Evolutionary conservation across 768 basidiomycete genomes (phyloP).

Genomic region (Kwoniella heveanensis): DNA sequence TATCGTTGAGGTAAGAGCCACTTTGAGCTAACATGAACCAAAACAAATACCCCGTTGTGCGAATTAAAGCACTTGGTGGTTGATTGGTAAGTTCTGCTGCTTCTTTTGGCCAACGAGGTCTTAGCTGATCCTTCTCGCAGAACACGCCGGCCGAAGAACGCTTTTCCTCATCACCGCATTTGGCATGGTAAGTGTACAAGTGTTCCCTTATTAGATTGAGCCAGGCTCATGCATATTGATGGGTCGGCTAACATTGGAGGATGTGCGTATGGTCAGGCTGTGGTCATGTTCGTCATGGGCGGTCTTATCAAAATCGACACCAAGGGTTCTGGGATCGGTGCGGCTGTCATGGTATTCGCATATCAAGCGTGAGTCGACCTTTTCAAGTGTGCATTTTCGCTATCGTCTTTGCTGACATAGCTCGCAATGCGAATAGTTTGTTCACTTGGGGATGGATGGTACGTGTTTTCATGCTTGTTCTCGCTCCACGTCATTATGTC

Average conservation of each 20-base stretch:
- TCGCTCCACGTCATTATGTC: too few species aligned
- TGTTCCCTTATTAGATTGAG: too few species aligned
- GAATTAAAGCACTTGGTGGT: constrained; percentile 22
- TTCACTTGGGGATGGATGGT: constrained; percentile 27
- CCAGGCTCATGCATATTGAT: too few species aligned
- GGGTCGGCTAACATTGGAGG: too few species aligned
- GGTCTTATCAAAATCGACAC: constrained; percentile 38
- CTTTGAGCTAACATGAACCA: neutral
- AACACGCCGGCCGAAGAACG: constrained; percentile 25
- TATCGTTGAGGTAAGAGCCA: too few species aligned
- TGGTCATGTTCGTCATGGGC: constrained; percentile 35
- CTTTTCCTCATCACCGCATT: constrained; percentile 27
- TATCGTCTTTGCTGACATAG: neutral
- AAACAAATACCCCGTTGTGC: neutral
- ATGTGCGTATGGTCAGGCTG: constrained; percentile 23
- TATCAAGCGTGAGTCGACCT: constrained; percentile 17
- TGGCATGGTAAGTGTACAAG: constrained; percentile 30
- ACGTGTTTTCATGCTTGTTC: neutral
- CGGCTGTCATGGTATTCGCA: constrained; percentile 20
- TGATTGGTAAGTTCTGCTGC: constrained; percentile 16
- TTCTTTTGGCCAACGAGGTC: neutral
- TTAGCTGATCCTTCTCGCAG: constrained; percentile 14
- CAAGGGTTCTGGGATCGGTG: constrained; percentile 19
- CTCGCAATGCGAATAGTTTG: neutral
- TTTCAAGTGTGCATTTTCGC: too few species aligned